Conservation (phyloP, 257 asterid genomes). For the Solanum ossicruentum region DNA sequence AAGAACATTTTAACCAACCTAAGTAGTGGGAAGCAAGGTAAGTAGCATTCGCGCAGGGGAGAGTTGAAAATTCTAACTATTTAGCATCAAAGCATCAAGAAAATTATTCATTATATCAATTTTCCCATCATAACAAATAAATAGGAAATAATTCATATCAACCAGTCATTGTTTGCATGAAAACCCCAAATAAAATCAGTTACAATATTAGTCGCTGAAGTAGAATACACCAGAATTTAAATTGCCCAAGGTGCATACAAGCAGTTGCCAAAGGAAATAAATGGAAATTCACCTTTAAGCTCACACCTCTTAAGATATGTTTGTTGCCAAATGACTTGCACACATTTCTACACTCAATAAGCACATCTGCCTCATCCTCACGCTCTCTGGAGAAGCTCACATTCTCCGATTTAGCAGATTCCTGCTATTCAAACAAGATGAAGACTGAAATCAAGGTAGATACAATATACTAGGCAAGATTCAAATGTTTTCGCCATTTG, state of each 20-base stretch:
- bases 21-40: not conserved
- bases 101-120: not conserved
- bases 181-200: not conserved
- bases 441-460: not conserved
- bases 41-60: not conserved
- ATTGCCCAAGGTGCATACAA: not conserved
- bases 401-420: conserved; percentile 25
- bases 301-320: conserved; percentile 86
- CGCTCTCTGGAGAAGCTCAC: conserved; percentile 20
- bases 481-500: not conserved
- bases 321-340: conserved; percentile 93
- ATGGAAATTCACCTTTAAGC: conserved; percentile 72
- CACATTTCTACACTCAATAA: conserved; percentile 83
- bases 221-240: not conserved
- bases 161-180: not conserved
- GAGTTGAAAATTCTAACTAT: not conserved
- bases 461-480: not conserved
- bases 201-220: not conserved
- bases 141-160: not conserved
- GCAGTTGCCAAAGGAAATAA: not conserved
- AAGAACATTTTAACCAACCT: not conserved
- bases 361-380: conserved; percentile 61
- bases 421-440: conserved; percentile 21
- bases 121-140: not conserved
- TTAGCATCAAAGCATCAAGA: not conserved